Base-by-base conservation (phyloP, 1,284 basidiomycete genomes). In the Pseudozyma sp. region DNA sequence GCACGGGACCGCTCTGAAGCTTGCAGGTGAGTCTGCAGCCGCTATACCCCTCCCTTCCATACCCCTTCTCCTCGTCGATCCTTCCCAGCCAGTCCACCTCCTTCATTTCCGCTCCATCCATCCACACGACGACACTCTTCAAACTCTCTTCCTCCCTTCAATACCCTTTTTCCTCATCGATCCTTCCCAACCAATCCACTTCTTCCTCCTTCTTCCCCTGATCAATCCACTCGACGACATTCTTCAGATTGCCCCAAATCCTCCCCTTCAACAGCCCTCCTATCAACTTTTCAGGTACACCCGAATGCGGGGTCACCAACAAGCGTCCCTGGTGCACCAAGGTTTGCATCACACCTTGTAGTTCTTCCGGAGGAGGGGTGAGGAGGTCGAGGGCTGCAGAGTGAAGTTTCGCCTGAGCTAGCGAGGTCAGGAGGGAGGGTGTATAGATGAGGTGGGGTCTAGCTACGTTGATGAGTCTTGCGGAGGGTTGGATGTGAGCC, bases 341-440 rank as follows among this genome's bases (percentile, higher is more conserved):
- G 7, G 10, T 4, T 1, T 65, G 30, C 30, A 65, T 13, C 48
- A 33, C 33, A 51, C n/a, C 5, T 47, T 11, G 7, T 24, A 8
- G 9, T 0, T 94, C 94, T 84, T 96, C 94, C 33, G 92, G 92
- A 68, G 45, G 45, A 9, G 24, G 31, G 16, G 93, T 92, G n/a
- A 97, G 89, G 40, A 97, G 94, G 84, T 98, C 95, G 7, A 97
- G 78, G 0, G 92, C 95, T 0, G 94, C 95, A 24, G 90, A 94
- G 88, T 91, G 94, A 37, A 97, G 90, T 88, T 90, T 90, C 0
- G 88, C 88, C 63, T 90, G 88, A 52, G 87, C 85, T 45, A 97
- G 85, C 0, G 94, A 94, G 67, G 88, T 88, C 4, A 91, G 90
- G 9, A 98, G 88, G 10, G 94, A 94, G 40, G 92, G 89, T 0